phyloP scores from a whole-genome alignment of 495 filamentous ascomycete genomes.

The Astrothelium macrocarpum region DNA sequence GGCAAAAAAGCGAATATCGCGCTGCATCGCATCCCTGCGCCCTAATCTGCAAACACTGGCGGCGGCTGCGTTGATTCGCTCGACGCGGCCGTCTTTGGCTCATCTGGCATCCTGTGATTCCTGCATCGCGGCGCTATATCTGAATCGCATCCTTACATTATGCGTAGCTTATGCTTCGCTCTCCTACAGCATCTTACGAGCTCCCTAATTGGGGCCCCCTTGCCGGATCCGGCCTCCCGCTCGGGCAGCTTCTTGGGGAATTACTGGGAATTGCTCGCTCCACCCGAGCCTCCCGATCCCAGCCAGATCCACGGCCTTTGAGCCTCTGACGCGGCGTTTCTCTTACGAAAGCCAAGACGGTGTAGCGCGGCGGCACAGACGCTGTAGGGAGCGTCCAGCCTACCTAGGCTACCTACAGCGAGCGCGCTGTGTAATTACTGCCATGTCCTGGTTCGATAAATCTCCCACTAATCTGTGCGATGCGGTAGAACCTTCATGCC shows the following conservation, averaged over 20 bases:
- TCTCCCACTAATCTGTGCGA: not conserved
- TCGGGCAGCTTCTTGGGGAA: not conserved
- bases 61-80: not conserved
- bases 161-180: constrained; percentile 3
- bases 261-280: not conserved
- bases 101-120: constrained; percentile 6
- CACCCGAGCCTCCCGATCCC: constrained; percentile 4
- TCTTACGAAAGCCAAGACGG: not conserved
- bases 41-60: not conserved
- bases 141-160: constrained; percentile 7
- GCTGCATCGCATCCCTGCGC: constrained; percentile 2
- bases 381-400: not conserved
- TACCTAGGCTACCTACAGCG: not conserved
- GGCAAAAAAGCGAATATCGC: constrained; percentile 6
- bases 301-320: not conserved
- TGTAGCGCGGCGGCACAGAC: not conserved
- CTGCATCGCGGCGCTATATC: constrained; percentile 3
- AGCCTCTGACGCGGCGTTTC: constrained; percentile 2
- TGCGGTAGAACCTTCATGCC: constrained; percentile 6
- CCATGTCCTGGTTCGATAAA: constrained; percentile 6
- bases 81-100: not conserved
- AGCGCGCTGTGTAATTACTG: not conserved
- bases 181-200: constrained; percentile 2
- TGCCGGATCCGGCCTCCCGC: not conserved
- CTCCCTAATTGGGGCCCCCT: not conserved